Percentiles rank a stretch among this genome's conserved stretches.
Conservation (phyloP, 2,329 filamentous ascomycete genomes). For the Diaporthe helianthi region DNA sequence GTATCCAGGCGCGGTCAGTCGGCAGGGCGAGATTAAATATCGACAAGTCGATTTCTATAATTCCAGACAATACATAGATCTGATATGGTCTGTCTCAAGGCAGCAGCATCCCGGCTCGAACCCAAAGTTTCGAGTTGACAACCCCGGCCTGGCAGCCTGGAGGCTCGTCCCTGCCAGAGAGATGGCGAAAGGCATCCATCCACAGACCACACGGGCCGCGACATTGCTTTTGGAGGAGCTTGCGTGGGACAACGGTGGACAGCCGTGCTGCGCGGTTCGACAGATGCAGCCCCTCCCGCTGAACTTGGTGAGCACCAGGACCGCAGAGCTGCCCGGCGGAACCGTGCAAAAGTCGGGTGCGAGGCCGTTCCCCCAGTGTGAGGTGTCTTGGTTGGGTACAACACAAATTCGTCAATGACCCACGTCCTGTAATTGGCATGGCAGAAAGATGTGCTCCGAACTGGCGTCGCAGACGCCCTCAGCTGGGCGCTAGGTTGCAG, state of each 20-base stretch:
- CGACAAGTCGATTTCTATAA: constrained; percentile 5
- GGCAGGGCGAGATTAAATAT: constrained; percentile 22
- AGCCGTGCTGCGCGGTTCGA: constrained; percentile 17
- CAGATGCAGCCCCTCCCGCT: neutral
- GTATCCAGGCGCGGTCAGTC: neutral
- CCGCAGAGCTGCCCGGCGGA: constrained; percentile 9
- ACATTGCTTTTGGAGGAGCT: constrained; percentile 20
- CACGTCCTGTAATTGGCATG: neutral
- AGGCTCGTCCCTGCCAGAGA: neutral
- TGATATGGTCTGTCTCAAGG: constrained; percentile 15
- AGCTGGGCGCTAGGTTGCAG: neutral
- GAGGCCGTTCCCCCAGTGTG: neutral
- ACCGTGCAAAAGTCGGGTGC: constrained; percentile 19
- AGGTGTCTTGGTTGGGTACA: neutral
- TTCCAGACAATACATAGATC: constrained; percentile 8
- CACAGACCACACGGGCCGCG: constrained; percentile 24
- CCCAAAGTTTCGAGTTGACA: constrained; percentile 25
- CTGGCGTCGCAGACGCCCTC: too few relatives aligned
- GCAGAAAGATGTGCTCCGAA: too few relatives aligned
- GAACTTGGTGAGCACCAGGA: neutral
- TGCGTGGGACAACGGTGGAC: constrained; percentile 12
- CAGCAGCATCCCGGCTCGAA: neutral
- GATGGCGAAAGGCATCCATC: neutral
- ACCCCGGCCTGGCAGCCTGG: neutral
- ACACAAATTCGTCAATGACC: neutral